These are phyloP conservation scores for Sechiopsis laciniata DNA, from an alignment of 306 rosid species.

Conservation along the genomic window DNA sequence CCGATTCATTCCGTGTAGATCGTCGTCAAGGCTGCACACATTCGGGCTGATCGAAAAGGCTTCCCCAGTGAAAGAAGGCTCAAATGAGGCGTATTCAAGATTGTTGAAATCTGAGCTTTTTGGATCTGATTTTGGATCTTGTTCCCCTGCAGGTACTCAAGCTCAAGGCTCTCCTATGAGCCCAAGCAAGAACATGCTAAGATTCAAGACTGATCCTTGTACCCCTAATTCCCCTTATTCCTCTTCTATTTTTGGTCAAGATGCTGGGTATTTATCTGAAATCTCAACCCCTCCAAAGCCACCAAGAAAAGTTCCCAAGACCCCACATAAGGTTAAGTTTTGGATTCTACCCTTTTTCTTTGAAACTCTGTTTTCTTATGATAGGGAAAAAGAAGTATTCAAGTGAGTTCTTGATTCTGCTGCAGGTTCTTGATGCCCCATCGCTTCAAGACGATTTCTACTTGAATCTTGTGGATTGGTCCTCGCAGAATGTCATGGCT, in stretches of 20 bases:
- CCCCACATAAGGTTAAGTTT: constrained; percentile 71
- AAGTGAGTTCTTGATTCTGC: not conserved
- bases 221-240: constrained; percentile 78
- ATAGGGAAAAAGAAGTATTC: not conserved
- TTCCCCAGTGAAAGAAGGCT: constrained; percentile 85
- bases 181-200: constrained; percentile 82
- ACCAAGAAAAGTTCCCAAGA: constrained; percentile 90
- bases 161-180: constrained; percentile 45
- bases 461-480: constrained; percentile 98
- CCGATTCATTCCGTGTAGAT: constrained; percentile 93
- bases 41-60: constrained; percentile 70
- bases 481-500: constrained; percentile 91
- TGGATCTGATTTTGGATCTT: constrained; percentile 81
- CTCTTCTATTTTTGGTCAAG: constrained; percentile 60
- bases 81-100: constrained; percentile 68
- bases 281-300: constrained; percentile 85
- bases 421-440: constrained; percentile 95
- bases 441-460: constrained; percentile 99
- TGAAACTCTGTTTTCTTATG: not conserved
- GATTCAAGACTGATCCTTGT: constrained; percentile 72
- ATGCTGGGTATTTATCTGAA: constrained; percentile 43
- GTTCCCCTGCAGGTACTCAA: constrained; percentile 58
- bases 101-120: constrained; percentile 75
- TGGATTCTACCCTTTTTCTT: not conserved
- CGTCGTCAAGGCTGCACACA: constrained; percentile 85